phyloP scores from a whole-genome alignment of 1,284 basidiomycete species.

The Baeospora myosura region DNA sequence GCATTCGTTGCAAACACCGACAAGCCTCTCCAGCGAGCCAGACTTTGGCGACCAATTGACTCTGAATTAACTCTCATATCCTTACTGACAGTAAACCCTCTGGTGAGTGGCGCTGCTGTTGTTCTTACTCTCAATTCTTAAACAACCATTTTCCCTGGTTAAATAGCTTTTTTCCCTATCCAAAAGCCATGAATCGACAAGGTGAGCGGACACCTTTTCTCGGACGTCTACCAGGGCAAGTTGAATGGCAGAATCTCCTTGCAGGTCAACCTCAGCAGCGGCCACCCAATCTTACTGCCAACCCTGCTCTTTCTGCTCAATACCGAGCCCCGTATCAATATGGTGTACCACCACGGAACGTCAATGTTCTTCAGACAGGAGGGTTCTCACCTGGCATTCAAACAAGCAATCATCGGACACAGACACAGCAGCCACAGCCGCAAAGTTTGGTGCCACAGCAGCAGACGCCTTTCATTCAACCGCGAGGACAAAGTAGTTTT shows the following conservation, averaged over 20 bases:
- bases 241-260: slow-evolving; percentile 5
- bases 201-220: slow-evolving; percentile 25
- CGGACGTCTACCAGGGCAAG: slow-evolving; percentile 1
- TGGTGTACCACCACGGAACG: slow-evolving; percentile 55
- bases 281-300: slow-evolving; percentile 64
- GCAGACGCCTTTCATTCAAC: slow-evolving; percentile 56
- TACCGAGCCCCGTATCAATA: slow-evolving; percentile 64
- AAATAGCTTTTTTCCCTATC: too few relatives aligned
- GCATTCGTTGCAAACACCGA: too few relatives aligned
- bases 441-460: slow-evolving; percentile 54
- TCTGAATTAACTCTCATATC: too few relatives aligned
- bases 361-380: slow-evolving; percentile 40
- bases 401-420: slow-evolving; percentile 47
- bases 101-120: too few relatives aligned
- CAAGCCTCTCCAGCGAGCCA: too few relatives aligned
- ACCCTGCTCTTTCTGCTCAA: slow-evolving; percentile 50
- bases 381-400: slow-evolving; percentile 46
- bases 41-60: too few relatives aligned
- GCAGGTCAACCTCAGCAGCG: slow-evolving; percentile 74
- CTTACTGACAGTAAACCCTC: too few relatives aligned
- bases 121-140: too few relatives aligned
- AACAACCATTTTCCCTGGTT: too few relatives aligned
- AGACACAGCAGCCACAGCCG: slow-evolving; percentile 40
- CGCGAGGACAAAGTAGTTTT: slow-evolving; percentile 49
- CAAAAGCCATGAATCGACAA: slow-evolving; percentile 43